phyloP scores from a whole-genome alignment of 345 rosid species.

The Arabidopsis thaliana region TAIR10.1 NC_003071.7:14019501-14020000 shows the following conservation, averaged over 20 bases:
- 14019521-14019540: slow-evolving; percentile 83
- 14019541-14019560: slow-evolving; percentile 88
- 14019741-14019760: slow-evolving; percentile 76
- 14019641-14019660: not conserved
- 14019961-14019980: slow-evolving; percentile 91
- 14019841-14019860: slow-evolving; percentile 60
- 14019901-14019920: slow-evolving; percentile 14
- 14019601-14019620: slow-evolving; percentile 67
- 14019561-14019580: slow-evolving; percentile 92
- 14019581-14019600: slow-evolving; percentile 96
- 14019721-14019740: slow-evolving; percentile 87
- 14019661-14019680: not conserved
- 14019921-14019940: slow-evolving; percentile 72
- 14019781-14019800: slow-evolving; percentile 81
- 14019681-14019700: not conserved
- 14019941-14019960: slow-evolving; percentile 73
- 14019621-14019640: slow-evolving; percentile 6
- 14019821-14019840: slow-evolving; percentile 85
- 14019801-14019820: slow-evolving; percentile 90
- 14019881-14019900: slow-evolving; percentile 8
- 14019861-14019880: not conserved
- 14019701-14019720: slow-evolving; percentile 56
- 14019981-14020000: slow-evolving; percentile 99
- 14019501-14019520: slow-evolving; percentile 78
- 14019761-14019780: slow-evolving; percentile 75